Base-by-base conservation (phyloP, 352 stramenopile genomes). In the Pythium brassicae region DNA sequence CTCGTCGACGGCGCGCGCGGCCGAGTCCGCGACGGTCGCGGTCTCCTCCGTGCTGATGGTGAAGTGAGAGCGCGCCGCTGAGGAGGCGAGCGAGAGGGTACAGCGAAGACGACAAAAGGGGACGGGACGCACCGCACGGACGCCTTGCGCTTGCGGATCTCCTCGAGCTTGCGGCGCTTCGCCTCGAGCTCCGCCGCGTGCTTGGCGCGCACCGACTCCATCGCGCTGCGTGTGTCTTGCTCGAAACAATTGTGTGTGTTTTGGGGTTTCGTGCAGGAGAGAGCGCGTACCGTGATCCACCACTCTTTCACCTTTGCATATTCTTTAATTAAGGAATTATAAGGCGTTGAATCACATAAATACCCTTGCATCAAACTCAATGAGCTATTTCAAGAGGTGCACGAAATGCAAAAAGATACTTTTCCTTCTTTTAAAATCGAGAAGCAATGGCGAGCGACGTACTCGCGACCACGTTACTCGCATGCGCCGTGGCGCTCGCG, bases 81-180 rank as follows among this genome's bases (percentile, higher is more conserved):
- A 34, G 17, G 10, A 6, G 32, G 35, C 3, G 0, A 1, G 4
- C 7, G 14, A 9, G 35, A 34, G 32, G 7, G 35, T 19, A 14
- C 7, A 55, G 19, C 2, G 25, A 15, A n/a, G 17, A 19, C 27
- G n/a, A 25, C 35, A 40, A n/a, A 10, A 10, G 26, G 19, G 15
- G 6, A 23, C 17, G 10, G 39, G 12, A 22, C 34, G 53, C 62
- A 91, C 81, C 80, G 70, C 37, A 92, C 72, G 25, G 79, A 82
- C 0, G 83, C 85, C 63, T 95, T 95, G 34, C 85, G 79, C 52
- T 87, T 77, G 49, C 85, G 85, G 61, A 95, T 93, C 72, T 95
- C 85, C 64, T 95, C 83, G n/a, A 95, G 74, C 70, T 95, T 95
- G 66, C 86, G 87, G 62, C 84, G 84, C 71, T 95, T 95, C 27